Evolutionary conservation across 495 filamentous ascomycete species (phyloP), one percentile per base, ranked within the genome.

Genomic region (Penicillium macrosclerotiorum): DNA sequence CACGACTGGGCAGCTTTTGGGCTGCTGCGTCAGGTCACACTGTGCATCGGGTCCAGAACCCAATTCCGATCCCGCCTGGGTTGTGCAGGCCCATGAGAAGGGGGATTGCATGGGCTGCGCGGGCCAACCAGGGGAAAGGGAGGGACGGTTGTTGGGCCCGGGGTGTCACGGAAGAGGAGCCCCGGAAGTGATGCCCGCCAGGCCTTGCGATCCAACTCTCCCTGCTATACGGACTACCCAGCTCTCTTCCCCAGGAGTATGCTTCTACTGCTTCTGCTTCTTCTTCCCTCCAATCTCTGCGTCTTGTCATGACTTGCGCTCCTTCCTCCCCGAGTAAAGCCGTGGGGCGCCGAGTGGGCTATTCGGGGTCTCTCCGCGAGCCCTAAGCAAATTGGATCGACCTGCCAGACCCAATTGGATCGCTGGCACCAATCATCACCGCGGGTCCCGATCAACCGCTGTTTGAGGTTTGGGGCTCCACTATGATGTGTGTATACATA

Each of bases 361-460:
- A n/a, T n/a, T 20, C 26, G 40, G 30, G 9, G 40, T 32, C 27
- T 22, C 14, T 32, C 40, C 14, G n/a, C n/a, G 24, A 50, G 47
- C 40, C 40, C 33, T 44, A 44, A 32, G 19, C 34, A 42, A 37
- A 50, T 38, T 50, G 47, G 47, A 50, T 42, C 33, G 36, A 26
- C 44, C n/a, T n/a, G n/a, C n/a, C n/a, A n/a, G n/a, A n/a, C 40
- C 47, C 42, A 49, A 37, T 34, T 34, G 32, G 14, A 42, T 24
- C 22, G 31, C 22, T 31, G 16, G 19, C 25, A 23, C 47, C 47
- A 50, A 50, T 50, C 33, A 50, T 3, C 38, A 23, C 1, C 12
- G 8, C 14, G 20, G 20, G 40, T 47, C 20, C n/a, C 4, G 37
- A 41, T 40, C 30, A 48, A 49, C 46, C 33, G 38, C 46, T 49